phyloP scores from a whole-genome alignment of 345 rosid species.

The Rubroshorea leprosula region DNA sequence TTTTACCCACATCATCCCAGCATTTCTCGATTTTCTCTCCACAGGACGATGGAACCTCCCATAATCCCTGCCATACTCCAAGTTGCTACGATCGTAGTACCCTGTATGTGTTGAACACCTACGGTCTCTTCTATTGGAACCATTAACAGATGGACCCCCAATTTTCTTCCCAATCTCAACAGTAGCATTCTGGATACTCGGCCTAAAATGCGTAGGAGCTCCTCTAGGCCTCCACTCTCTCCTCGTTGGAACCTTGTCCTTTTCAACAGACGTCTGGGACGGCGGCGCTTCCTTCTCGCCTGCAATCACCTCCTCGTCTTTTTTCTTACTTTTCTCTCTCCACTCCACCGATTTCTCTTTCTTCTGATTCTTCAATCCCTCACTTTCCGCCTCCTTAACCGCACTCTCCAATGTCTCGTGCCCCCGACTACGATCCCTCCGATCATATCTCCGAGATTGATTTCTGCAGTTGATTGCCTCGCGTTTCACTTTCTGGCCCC shows the following conservation, averaged over 20 bases:
- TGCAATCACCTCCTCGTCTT: constrained; percentile 1
- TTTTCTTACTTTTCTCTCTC: background rate
- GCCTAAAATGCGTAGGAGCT: background rate
- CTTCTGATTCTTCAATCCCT: background rate
- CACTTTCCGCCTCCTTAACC: background rate
- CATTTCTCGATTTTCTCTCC: background rate
- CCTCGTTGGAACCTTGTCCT: background rate
- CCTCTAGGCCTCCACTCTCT: background rate
- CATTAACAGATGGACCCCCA: background rate
- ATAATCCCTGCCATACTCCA: background rate
- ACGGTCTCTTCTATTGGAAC: too few species aligned
- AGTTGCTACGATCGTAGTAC: background rate
- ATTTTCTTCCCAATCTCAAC: constrained; percentile 11
- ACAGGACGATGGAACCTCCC: background rate
- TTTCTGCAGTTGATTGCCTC: background rate
- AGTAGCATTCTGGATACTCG: constrained; percentile 4
- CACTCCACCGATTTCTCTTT: background rate
- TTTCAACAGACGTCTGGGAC: constrained; percentile 3
- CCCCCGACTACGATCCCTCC: background rate
- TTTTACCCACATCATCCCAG: constrained; percentile 40
- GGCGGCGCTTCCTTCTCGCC: constrained; percentile 3
- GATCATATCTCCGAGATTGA: background rate
- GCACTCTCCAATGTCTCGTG: background rate
- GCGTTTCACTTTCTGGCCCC: background rate
- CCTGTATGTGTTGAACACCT: background rate